Evolutionary conservation across 352 stramenopile genomes (phyloP).

Genomic region (Phytophthora brassicae): DNA sequence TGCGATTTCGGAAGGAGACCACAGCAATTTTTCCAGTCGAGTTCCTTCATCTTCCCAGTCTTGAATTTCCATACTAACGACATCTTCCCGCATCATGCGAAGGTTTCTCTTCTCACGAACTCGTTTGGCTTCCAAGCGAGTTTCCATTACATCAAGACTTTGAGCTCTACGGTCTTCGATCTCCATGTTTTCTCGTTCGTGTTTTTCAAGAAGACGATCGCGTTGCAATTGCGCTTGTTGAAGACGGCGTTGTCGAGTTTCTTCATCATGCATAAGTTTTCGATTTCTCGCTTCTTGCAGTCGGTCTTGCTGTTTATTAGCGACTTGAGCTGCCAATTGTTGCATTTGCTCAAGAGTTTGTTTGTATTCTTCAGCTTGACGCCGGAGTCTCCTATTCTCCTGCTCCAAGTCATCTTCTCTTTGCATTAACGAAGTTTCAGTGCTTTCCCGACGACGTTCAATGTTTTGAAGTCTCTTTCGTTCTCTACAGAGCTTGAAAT

Average conservation of each 20-base stretch:
- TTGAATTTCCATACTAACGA: slow-evolving; percentile 44
- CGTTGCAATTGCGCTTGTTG: slow-evolving; percentile 33
- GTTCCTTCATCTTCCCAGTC: slow-evolving; percentile 53
- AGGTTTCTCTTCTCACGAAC: slow-evolving; percentile 38
- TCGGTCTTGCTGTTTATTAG: slow-evolving; percentile 33
- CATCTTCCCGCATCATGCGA: slow-evolving; percentile 67
- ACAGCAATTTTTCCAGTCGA: slow-evolving; percentile 53
- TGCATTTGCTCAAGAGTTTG: slow-evolving; percentile 47
- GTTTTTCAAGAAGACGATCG: slow-evolving; percentile 39
- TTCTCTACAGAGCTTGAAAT: slow-evolving; percentile 46
- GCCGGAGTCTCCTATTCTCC: slow-evolving; percentile 6
- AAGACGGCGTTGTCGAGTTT: slow-evolving; percentile 49
- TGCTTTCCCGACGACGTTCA: slow-evolving; percentile 32
- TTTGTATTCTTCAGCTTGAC: slow-evolving; percentile 37
- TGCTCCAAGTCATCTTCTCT: slow-evolving; percentile 42
- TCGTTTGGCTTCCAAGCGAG: slow-evolving; percentile 34
- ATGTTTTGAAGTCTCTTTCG: slow-evolving; percentile 33
- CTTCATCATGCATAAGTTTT: slow-evolving; percentile 68
- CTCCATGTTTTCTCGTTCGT: slow-evolving; percentile 49
- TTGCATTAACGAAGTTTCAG: slow-evolving; percentile 42
- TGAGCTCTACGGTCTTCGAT: slow-evolving; percentile 37
- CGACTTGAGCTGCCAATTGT: slow-evolving; percentile 35
- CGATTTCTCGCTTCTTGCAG: slow-evolving; percentile 55
- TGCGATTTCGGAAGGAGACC: slow-evolving; percentile 36
- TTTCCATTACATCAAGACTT: slow-evolving; percentile 9